Base-by-base conservation (phyloP, 2,329 filamentous ascomycete genomes). In the Phialophora verrucosa region DNA sequence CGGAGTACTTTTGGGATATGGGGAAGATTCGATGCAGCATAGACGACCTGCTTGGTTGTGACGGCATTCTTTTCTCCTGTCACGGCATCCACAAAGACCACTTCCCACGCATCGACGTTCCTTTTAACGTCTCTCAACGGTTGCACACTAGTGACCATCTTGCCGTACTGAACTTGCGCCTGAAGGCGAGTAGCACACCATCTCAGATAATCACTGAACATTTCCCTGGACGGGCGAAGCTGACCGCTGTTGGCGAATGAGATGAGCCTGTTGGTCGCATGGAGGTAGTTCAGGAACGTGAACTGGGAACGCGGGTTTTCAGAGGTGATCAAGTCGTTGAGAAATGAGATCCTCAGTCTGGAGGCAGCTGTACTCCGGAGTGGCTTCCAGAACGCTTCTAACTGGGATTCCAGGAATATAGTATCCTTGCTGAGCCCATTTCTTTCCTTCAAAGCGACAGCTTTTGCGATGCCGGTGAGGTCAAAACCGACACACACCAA, bases 221-320 rank as follows among this genome's bases (percentile, higher is more conserved):
- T 54, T 17, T 65, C 62, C 25, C 70, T 53, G 0, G 69, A 64
- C 6, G 70, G 70, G 23, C 47, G 20, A 10, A 72, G 47, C 12
- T 64, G 50, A 10, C 54, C 49, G 29, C 64, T 60, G 57, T 71
- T 71, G 23, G 67, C 62, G 58, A 64, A 72, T 17, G 57, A 27
- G 17, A 68, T 57, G 27, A 72, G 64, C n/a, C 59, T 54, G 23
- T 69, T 64, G 11, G 62, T 68, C 31, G 55, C 56, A 38, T 72
- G 69, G 27, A 72, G 67, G 50, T 70, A 72, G 32, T 68, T 69
- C 35, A 72, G 49, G 62, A 72, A 72, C 1, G 70, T 71, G 65
- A 71, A 72, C 11, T 59, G 63, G 2, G 69, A 71, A 5, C 70
- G 64, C 12, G 70, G 70, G 47, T 72, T 71, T 38, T 70, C 65